Base-by-base conservation (phyloP, 768 basidiomycete genomes). In the Pleurotus platypus region DNA sequence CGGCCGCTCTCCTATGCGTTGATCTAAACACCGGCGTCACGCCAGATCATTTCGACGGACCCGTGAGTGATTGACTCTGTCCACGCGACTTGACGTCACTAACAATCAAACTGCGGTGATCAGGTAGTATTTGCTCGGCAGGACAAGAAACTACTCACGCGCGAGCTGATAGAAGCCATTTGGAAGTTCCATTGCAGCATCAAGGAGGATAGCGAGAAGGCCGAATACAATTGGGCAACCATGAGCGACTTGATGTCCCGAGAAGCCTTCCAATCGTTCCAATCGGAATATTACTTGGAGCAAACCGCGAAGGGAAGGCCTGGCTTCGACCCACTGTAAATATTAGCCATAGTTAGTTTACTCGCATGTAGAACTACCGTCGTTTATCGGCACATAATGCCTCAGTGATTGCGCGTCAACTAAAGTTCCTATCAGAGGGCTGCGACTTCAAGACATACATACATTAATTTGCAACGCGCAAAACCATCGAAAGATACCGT, bases 201-300 rank as follows among this genome's bases (percentile, higher is more conserved):
- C 11, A 39, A 43, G 24, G 18, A n/a, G 16, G 37, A 54, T 16
- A 39, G 49, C 22, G 49, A 51, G 15, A 30, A 42, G 8, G 5
- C 35, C 7, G 51, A 42, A 15, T 12, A 54, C 20, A 39, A 20
- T 12, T 54, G 51, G 51, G 51, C 37, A 12, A 54, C 51, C 18
- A 40, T 54, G 51, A 22, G 51, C 20, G 51, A 54, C 42, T 42
- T 54, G 51, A 54, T 54, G 51, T 43, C 51, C 13, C 39, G 15
- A 39, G 51, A 54, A 24, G 51, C 51, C 9, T 54, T 54, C 37
- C 16, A 12, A 5, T 18, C 15, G 5, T 54, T 40, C 24, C 51
- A 42, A 22, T 16, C 20, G 39, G 51, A 54, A 22, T 54, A 54
- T 42, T 54, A 54, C 39, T 37, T 20, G 9, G 39, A 54, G 16